Evolutionary conservation across 306 rosid genomes (phyloP).

Genomic region (Gillenia trifoliata): DNA sequence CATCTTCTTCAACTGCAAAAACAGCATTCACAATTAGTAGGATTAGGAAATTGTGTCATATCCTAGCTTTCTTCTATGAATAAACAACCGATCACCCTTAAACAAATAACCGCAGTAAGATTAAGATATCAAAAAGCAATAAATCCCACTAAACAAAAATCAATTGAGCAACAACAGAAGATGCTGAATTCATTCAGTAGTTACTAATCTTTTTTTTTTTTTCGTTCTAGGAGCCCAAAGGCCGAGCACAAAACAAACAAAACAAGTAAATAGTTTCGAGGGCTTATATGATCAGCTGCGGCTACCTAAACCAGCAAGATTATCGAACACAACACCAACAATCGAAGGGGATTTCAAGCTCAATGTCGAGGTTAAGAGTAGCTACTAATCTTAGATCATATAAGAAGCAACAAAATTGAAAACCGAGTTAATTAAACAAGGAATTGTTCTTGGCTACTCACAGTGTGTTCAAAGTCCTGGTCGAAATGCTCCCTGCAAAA

Average conservation of each 20-base stretch:
- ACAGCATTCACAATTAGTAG: conserved; percentile 24
- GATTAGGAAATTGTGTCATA: conserved; percentile 4
- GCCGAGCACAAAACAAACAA: too few relatives aligned
- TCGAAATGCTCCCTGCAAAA: conserved; percentile 60
- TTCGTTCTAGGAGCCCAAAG: too few relatives aligned
- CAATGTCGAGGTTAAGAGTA: neutral
- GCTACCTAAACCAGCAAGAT: neutral
- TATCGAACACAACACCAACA: neutral
- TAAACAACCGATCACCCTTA: neutral
- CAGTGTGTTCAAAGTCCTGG: conserved; percentile 49
- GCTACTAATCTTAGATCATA: neutral
- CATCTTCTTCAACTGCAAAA: conserved; percentile 94
- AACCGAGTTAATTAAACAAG: neutral
- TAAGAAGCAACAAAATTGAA: neutral
- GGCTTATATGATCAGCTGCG: too few relatives aligned
- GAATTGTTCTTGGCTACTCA: conserved; percentile 32
- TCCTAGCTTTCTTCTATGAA: neutral
- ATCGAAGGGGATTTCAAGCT: neutral
- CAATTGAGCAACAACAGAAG: neutral
- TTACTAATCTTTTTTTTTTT: neutral
- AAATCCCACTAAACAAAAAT: neutral
- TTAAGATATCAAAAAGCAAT: too few relatives aligned
- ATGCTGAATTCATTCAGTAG: neutral
- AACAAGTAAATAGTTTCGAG: too few relatives aligned
- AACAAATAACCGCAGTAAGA: neutral